Evolutionary conservation across 75 land plant genomes (phyloP).

Genomic region (Picea sitchensis): DNA sequence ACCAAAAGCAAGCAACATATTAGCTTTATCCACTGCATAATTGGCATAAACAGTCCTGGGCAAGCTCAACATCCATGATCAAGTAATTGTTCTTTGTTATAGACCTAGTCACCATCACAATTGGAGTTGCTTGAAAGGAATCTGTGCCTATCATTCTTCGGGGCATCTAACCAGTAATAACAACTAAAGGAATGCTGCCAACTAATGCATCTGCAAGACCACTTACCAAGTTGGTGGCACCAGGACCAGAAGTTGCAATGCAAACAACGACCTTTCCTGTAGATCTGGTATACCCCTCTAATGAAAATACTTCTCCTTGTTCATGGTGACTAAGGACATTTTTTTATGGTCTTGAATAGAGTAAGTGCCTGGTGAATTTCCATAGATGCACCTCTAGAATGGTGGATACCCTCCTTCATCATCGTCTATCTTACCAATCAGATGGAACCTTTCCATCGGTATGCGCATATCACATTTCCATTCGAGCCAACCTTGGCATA

Average conservation of each 20-base stretch:
- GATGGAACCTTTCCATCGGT: too few species aligned
- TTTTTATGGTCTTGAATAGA: constrained; percentile 46
- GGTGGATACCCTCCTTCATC: too few species aligned
- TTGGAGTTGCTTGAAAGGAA: constrained; percentile 90
- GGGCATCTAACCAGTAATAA: constrained; percentile 93
- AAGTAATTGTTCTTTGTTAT: constrained; percentile 93
- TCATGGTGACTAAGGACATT: constrained; percentile 85
- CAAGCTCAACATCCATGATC: constrained; percentile 93
- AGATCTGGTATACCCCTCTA: constrained; percentile 80
- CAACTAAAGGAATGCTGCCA: constrained; percentile 78
- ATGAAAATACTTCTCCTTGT: constrained; percentile 89
- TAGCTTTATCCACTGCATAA: constrained; percentile 76
- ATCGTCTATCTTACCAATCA: too few species aligned
- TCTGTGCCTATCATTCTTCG: constrained; percentile 90
- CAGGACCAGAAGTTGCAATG: constrained; percentile 92
- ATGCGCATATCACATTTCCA: too few species aligned
- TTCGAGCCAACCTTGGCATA: too few species aligned
- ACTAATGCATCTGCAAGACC: constrained; percentile 85
- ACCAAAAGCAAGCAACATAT: constrained; percentile 87
- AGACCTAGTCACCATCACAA: constrained; percentile 81
- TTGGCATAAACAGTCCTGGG: constrained; percentile 91
- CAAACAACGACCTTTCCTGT: constrained; percentile 81
- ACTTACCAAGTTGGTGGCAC: constrained; percentile 87
- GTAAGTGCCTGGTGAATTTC: constrained; percentile 54
- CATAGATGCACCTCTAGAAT: background rate